A percentile compares a stretch with the other conserved stretches of the same genome.
Conservation (phyloP, 2,329 filamentous ascomycete species). For the Sporothrix schenckii region DNA sequence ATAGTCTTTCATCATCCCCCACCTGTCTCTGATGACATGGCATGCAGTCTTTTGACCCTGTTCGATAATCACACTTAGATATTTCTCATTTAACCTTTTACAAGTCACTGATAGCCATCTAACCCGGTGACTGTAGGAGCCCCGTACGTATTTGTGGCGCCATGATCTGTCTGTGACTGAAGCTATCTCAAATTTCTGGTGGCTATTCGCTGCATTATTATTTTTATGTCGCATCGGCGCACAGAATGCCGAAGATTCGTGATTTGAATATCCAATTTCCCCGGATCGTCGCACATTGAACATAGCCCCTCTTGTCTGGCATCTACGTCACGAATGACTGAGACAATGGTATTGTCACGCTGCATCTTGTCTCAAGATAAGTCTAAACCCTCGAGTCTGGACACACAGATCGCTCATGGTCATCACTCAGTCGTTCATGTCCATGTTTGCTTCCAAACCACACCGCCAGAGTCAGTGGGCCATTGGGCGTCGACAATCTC, state of each 20-base stretch:
- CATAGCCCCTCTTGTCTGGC: constrained; percentile 2
- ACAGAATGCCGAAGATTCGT: not conserved
- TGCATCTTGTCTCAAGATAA: not conserved
- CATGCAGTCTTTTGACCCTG: not conserved
- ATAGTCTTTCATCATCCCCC: not conserved
- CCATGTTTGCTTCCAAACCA: not conserved
- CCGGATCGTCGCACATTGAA: not conserved
- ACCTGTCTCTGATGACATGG: not conserved
- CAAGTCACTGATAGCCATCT: not conserved
- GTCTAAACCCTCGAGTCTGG: not conserved
- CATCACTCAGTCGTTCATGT: not conserved
- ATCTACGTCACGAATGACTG: constrained; percentile 9
- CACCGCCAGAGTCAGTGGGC: constrained; percentile 16
- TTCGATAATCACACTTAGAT: not conserved
- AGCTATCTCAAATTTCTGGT: not conserved
- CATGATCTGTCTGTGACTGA: not conserved
- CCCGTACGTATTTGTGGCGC: not conserved
- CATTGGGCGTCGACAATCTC: constrained; percentile 3
- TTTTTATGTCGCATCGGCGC: not conserved
- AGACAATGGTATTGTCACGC: not conserved
- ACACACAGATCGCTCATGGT: not conserved
- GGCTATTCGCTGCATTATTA: not conserved
- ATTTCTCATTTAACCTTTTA: not conserved
- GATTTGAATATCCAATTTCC: not conserved
- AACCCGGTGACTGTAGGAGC: not conserved